Conservation (phyloP, 768 basidiomycete species). For the Amylocystis lapponica region DNA sequence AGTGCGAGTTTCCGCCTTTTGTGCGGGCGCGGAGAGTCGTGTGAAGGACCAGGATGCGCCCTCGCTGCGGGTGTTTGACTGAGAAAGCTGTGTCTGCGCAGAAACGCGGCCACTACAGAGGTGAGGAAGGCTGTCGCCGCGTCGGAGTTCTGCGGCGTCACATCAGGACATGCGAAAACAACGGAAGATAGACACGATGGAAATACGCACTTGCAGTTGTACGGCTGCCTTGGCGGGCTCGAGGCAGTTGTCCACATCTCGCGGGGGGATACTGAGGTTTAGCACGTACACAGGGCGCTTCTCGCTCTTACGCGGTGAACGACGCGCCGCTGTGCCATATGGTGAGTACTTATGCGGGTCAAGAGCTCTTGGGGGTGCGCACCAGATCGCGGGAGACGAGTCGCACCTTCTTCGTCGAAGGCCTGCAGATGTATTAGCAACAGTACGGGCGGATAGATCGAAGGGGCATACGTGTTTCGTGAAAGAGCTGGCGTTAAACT, state of each 20-base stretch:
- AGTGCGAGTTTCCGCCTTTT: slow-evolving; percentile 36
- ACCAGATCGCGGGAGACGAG: slow-evolving; percentile 39
- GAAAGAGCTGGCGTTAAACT: slow-evolving; percentile 67
- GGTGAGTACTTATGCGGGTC: slow-evolving; percentile 8
- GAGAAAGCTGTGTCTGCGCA: slow-evolving; percentile 57
- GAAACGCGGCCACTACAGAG: slow-evolving; percentile 53
- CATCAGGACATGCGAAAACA: slow-evolving; percentile 3
- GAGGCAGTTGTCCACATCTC: slow-evolving; percentile 68
- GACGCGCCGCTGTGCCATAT: slow-evolving; percentile 42
- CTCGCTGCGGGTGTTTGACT: background rate
- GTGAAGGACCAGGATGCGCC: background rate
- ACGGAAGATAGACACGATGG: too few relatives aligned
- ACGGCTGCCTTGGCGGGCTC: slow-evolving; percentile 73
- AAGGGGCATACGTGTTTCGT: slow-evolving; percentile 54
- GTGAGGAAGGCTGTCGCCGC: slow-evolving; percentile 51
- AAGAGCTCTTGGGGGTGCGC: slow-evolving; percentile 18
- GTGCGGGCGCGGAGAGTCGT: slow-evolving; percentile 32
- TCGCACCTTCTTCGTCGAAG: slow-evolving; percentile 59
- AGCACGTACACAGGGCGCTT: slow-evolving; percentile 81
- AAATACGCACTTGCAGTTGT: slow-evolving; percentile 53
- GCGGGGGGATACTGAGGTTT: slow-evolving; percentile 60
- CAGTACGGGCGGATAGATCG: background rate
- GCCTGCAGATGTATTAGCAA: slow-evolving; percentile 41
- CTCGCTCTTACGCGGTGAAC: slow-evolving; percentile 76
- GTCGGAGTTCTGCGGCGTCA: slow-evolving; percentile 47